Percentiles rank a stretch among this genome's conserved stretches.
Evolutionary conservation across 768 basidiomycete genomes (phyloP).

Genomic region (Zangia roseola): DNA sequence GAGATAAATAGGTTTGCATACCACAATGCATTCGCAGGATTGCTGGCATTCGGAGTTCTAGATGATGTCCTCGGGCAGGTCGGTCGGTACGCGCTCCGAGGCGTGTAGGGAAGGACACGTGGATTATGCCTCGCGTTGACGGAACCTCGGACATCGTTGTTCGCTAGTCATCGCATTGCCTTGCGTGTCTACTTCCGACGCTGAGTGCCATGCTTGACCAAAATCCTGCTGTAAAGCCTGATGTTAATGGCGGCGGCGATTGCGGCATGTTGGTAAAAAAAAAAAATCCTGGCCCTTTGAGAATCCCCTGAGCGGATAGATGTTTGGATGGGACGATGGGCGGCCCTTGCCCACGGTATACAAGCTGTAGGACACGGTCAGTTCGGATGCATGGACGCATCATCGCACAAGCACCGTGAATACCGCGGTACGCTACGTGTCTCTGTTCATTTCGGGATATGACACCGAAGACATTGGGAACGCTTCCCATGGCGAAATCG

Average conservation of each 20-base stretch:
- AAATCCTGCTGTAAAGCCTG: constrained; percentile 57
- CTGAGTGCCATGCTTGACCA: constrained; percentile 71
- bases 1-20: constrained; percentile 42
- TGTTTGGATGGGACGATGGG: constrained; percentile 58
- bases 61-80: constrained; percentile 49
- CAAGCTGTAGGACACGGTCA: constrained; percentile 27
- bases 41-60: constrained; percentile 46
- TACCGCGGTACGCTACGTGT: constrained; percentile 59
- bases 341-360: too few species aligned
- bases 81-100: too few species aligned
- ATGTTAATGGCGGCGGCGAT: constrained; percentile 57
- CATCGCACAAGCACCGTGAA: constrained; percentile 67
- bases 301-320: too few species aligned
- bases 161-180: constrained; percentile 59
- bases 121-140: constrained; percentile 62
- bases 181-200: constrained; percentile 84
- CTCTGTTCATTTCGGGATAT: constrained; percentile 24
- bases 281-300: neutral
- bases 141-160: constrained; percentile 84
- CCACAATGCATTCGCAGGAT: constrained; percentile 55
- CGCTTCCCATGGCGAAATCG: constrained; percentile 75
- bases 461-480: constrained; percentile 24
- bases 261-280: constrained; percentile 44
- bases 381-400: constrained; percentile 60
- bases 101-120: constrained; percentile 34